Evolutionary conservation across 495 filamentous ascomycete species (phyloP), one percentile per base, ranked within the genome.

Genomic region (Aspergillus cristatus): DNA sequence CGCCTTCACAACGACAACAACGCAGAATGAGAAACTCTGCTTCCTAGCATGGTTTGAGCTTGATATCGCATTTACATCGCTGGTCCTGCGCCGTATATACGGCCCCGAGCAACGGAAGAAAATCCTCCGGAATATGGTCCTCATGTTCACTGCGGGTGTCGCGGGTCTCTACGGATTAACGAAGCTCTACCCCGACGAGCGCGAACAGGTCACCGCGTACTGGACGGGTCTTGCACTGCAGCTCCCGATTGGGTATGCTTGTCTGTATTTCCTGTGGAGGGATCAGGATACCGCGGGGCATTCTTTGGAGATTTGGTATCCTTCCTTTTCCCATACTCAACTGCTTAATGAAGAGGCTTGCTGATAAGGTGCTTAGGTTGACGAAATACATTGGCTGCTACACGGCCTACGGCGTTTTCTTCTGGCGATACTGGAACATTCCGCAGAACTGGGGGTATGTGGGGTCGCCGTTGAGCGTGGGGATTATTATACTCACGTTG

Each of bases 231-330:
- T 51, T 24, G 28, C 44, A 0, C 20, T 51, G 1, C 47, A 51
- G 16, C 25, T 51, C 22, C 47, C 43, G 16, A 43, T 51, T 29
- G 40, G 47, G 6, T 51, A 40, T 37, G 17, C 41, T 5, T 46
- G 41, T 15, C n/a, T 51, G 34, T 38, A 39, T 18, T 24, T n/a
- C 10, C 26, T 51, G 14, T 41, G 35, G 14, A 24, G 13, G 30
- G 17, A 43, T 1, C 18, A 28, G 11, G 35, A 32, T n/a, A 42
- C 47, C 1, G 14, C 11, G 16, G 47, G 47, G 1, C 47, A 51
- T 33, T 46, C 47, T 0, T 32, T 51, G 22, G 43, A 47, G 34
- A 41, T 43, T n/a, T 51, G 47, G 47, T 51, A 42, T 43, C 45
- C 8, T 12, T 34, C 20, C 11, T 16, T 26, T 3, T 35, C 12